Conservation (phyloP, 768 basidiomycete genomes). For the Trametes gibbosa region DNA sequence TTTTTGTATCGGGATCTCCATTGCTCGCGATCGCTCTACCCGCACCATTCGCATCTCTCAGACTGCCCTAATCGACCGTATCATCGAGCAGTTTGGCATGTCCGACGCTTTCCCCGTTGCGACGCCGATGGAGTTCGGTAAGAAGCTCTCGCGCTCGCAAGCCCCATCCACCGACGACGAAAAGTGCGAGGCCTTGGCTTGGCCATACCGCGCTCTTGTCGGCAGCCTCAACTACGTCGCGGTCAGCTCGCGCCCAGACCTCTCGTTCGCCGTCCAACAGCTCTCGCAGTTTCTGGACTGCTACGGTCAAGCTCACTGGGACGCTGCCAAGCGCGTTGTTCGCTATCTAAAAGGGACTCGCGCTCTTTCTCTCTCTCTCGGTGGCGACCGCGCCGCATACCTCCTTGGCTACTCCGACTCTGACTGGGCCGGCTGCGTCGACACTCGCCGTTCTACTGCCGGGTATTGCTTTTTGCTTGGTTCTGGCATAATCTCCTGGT, state of each 20-base stretch:
- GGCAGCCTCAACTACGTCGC: slow-evolving; percentile 29
- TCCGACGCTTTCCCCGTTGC: slow-evolving; percentile 5
- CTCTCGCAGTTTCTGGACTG: slow-evolving; percentile 20
- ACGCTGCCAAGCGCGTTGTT: slow-evolving; percentile 25
- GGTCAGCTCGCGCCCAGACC: slow-evolving; percentile 16
- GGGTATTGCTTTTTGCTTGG: slow-evolving; percentile 27
- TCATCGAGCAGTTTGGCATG: slow-evolving; percentile 16
- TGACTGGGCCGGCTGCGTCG: slow-evolving; percentile 25
- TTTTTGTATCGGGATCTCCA: slow-evolving; percentile 37
- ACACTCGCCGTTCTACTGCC: slow-evolving; percentile 25
- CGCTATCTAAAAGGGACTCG: slow-evolving; percentile 26
- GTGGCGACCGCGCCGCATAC: slow-evolving; percentile 2
- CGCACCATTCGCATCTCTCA: slow-evolving; percentile 22
- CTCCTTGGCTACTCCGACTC: slow-evolving; percentile 24
- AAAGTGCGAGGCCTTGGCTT: neutral
- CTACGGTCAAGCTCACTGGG: slow-evolving; percentile 21
- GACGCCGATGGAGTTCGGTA: slow-evolving; percentile 20
- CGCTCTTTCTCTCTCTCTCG: slow-evolving; percentile 9
- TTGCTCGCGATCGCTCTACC: slow-evolving; percentile 27
- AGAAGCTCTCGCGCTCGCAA: neutral
- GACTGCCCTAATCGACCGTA: slow-evolving; percentile 17
- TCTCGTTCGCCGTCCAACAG: slow-evolving; percentile 20
- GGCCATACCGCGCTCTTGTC: slow-evolving; percentile 30
- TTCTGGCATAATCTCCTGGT: slow-evolving; percentile 27
- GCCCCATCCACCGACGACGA: neutral